These are phyloP conservation scores for Ocimum tenuiflorum DNA, from an alignment of 257 asterid species.

Conservation along the genomic window DNA sequence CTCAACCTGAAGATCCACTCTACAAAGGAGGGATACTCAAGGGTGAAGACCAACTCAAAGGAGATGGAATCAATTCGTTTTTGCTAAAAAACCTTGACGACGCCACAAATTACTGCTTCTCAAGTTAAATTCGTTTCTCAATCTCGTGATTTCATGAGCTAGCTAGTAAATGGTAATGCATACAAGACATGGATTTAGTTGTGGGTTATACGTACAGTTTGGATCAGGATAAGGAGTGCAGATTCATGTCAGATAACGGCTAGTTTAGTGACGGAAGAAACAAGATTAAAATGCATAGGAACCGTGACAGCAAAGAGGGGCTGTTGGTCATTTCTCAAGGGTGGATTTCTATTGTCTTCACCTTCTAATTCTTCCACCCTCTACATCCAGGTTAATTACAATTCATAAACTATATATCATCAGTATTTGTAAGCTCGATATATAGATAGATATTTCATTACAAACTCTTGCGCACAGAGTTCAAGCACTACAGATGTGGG, in stretches of 20 bases:
- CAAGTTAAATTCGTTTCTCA: slow-evolving; percentile 39
- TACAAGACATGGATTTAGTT: too few species aligned
- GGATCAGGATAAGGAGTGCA: slow-evolving; percentile 43
- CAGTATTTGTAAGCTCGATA: too few species aligned
- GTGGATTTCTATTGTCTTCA: slow-evolving; percentile 51
- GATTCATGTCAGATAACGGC: slow-evolving; percentile 40
- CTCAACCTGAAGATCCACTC: slow-evolving; percentile 50
- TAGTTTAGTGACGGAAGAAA: slow-evolving; percentile 33
- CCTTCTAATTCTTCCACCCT: slow-evolving; percentile 40
- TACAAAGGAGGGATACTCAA: slow-evolving; percentile 64
- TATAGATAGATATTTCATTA: too few species aligned
- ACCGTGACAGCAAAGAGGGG: slow-evolving; percentile 53
- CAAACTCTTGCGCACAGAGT: slow-evolving; percentile 7
- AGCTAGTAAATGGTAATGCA: too few species aligned
- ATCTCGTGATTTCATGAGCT: neutral
- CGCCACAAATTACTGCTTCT: slow-evolving; percentile 46
- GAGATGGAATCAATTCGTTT: slow-evolving; percentile 19
- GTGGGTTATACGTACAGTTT: slow-evolving; percentile 34
- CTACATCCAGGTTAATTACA: slow-evolving; percentile 26
- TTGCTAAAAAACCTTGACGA: slow-evolving; percentile 31
- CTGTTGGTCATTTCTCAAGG: slow-evolving; percentile 78
- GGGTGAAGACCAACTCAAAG: slow-evolving; percentile 9
- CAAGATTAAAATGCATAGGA: slow-evolving; percentile 41
- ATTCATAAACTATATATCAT: too few species aligned
- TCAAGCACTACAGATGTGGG: slow-evolving; percentile 9